Percentiles rank a stretch among this genome's conserved stretches.
Conservation (phyloP, 2,329 filamentous ascomycete species). For the Aspergillus terreus region DNA sequence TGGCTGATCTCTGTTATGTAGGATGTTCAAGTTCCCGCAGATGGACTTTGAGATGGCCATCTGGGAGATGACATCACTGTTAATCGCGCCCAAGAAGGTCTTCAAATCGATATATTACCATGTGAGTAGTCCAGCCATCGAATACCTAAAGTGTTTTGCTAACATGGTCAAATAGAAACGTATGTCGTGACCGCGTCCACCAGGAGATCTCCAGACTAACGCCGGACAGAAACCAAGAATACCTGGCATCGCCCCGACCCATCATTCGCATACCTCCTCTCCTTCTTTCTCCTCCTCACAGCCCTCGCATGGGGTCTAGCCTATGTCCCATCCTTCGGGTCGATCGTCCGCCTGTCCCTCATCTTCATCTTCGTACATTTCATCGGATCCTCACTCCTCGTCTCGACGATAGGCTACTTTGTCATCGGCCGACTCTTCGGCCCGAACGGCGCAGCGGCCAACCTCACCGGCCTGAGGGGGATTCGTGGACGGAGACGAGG, state of each 20-base stretch:
- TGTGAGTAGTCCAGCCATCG: conserved; percentile 39
- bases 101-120: conserved; percentile 70
- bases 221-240: conserved; percentile 60
- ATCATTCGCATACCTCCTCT: conserved; percentile 66
- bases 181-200: conserved; percentile 18
- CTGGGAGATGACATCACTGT: conserved; percentile 67
- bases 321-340: conserved; percentile 46
- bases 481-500: conserved; percentile 47
- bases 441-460: conserved; percentile 45
- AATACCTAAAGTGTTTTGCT: conserved; percentile 12
- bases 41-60: conserved; percentile 73
- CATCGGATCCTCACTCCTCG: conserved; percentile 55
- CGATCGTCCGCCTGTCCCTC: conserved; percentile 46
- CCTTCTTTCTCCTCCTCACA: conserved; percentile 59
- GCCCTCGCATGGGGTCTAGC: conserved; percentile 58
- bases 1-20: conserved; percentile 17
- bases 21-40: conserved; percentile 67
- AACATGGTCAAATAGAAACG: conserved; percentile 33
- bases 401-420: conserved; percentile 62
- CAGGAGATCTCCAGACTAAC: not conserved
- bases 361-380: conserved; percentile 57
- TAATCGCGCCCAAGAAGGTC: conserved; percentile 67
- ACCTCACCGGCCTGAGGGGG: conserved; percentile 44
- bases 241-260: conserved; percentile 67
- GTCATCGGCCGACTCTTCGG: conserved; percentile 60